phyloP scores from a whole-genome alignment of 768 basidiomycete genomes.

The Hericium rajendrae region DNA sequence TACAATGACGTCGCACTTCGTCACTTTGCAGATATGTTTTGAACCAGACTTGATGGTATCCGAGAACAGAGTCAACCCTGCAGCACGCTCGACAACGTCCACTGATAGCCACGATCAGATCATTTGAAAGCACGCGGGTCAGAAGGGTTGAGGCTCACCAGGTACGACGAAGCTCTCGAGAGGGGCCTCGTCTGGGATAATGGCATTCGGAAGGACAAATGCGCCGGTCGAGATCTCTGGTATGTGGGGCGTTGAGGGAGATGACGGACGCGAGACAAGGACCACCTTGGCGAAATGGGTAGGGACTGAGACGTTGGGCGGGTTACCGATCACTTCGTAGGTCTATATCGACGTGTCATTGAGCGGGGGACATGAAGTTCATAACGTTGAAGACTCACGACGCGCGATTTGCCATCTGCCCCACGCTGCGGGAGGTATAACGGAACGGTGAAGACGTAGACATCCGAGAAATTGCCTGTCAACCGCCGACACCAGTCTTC shows the following conservation, averaged over 20 bases:
- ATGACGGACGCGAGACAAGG: constrained; percentile 63
- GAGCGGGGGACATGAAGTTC: background rate
- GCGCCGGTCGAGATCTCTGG: constrained; percentile 82
- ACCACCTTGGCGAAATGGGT: constrained; percentile 98
- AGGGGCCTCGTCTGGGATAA: constrained; percentile 77
- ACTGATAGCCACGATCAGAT: constrained; percentile 37
- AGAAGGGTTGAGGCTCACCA: constrained; percentile 34
- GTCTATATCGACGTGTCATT: constrained; percentile 35
- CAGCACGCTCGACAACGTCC: constrained; percentile 83
- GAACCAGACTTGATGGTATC: constrained; percentile 63
- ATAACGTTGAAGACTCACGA: constrained; percentile 46
- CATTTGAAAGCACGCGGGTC: background rate
- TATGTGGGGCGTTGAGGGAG: constrained; percentile 59
- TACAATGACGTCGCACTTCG: constrained; percentile 82
- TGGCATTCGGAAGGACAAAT: constrained; percentile 92
- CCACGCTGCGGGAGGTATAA: constrained; percentile 87
- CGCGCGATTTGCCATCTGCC: constrained; percentile 88
- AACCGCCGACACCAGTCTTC: constrained; percentile 93
- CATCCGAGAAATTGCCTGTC: constrained; percentile 82
- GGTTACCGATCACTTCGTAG: constrained; percentile 90
- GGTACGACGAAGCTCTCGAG: constrained; percentile 77
- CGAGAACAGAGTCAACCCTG: constrained; percentile 83
- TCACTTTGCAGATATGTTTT: constrained; percentile 81
- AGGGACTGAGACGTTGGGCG: constrained; percentile 86
- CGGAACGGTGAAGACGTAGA: constrained; percentile 96